Base-by-base conservation (phyloP, 2,329 filamentous ascomycete species). In the Basipetospora sp. region DNA sequence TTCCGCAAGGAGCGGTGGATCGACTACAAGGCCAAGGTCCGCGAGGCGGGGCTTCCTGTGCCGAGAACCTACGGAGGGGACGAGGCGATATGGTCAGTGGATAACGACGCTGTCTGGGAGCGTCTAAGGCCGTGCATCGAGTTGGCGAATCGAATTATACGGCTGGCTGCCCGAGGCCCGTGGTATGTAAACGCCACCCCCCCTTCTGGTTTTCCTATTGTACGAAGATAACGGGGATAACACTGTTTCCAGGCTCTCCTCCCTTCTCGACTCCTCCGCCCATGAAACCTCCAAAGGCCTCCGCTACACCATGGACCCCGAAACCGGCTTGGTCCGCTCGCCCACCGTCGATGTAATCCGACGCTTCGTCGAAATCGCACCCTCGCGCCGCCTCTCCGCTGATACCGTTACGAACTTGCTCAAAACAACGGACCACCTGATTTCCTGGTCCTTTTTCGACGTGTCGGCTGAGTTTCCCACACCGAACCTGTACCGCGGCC, bases 1-100 rank as follows among this genome's bases (percentile, higher is more conserved):
- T 45, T 43, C 32, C 25, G 26, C 18, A 40, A 34, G 13, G 34
- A 40, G n/a, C 34, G 40, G 3, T 46, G 45, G 43, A 32, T 28
- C 11, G 34, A 42, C 38, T 35, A 25, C 13, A 30, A 30, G 14
- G 5, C 17, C n/a, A 34, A 31, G 26, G 22, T 35, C 3, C 10
- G 18, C 8, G 38, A 35, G 14, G 22, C 31, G 16, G 31, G 13
- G 4, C 30, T 35, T 15, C 17, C 15, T 18, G 8, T 11, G 13
- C 22, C 18, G 16, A 30, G 2, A 27, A 26, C 9, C 18, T 19
- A 20, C n/a, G 34, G 25, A 20, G 14, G 14, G 5, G 2, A 9
- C 9, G 15, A 31, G 8, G 20, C 28, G 3, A 20, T 32, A 11
- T 45, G 42, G 37, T 36, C 32, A 14, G 40, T 38, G 3, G 34